These are phyloP conservation scores for Fusarium compactum DNA, from an alignment of 2,329 filamentous ascomycete genomes.

Conservation along the genomic window DNA sequence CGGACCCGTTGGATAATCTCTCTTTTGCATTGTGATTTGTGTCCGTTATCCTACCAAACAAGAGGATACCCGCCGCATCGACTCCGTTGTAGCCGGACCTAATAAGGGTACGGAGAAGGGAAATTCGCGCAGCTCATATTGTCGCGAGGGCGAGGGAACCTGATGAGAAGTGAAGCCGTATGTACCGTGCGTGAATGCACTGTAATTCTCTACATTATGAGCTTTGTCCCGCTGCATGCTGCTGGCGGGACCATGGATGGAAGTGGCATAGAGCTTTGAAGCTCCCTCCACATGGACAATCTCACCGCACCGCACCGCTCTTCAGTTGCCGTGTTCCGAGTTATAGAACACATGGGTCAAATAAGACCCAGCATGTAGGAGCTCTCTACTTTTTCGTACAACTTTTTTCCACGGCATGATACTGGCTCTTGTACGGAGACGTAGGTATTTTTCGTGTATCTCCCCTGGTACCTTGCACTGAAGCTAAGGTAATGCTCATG, in stretches of 20 bases:
- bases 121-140: slow-evolving; percentile 39
- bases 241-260: slow-evolving; percentile 28
- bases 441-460: slow-evolving; percentile 20
- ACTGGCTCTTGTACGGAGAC: slow-evolving; percentile 9
- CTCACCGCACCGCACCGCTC: slow-evolving; percentile 46
- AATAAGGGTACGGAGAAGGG: slow-evolving; percentile 12
- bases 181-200: slow-evolving; percentile 20
- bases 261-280: slow-evolving; percentile 34
- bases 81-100: slow-evolving; percentile 19
- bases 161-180: neutral
- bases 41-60: slow-evolving; percentile 7
- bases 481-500: slow-evolving; percentile 23
- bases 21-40: slow-evolving; percentile 24
- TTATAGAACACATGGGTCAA: slow-evolving; percentile 27
- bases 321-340: slow-evolving; percentile 49
- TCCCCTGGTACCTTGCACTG: slow-evolving; percentile 32
- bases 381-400: slow-evolving; percentile 5
- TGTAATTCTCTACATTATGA: slow-evolving; percentile 23
- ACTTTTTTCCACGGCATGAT: slow-evolving; percentile 1
- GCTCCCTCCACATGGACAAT: slow-evolving; percentile 45
- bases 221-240: slow-evolving; percentile 21
- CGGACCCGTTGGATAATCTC: slow-evolving; percentile 28
- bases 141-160: slow-evolving; percentile 1
- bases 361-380: neutral
- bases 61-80: slow-evolving; percentile 8